Evolutionary conservation across 345 rosid species (phyloP), one percentile per base, ranked within the genome.

Genomic region (Salix arbutifolia): DNA sequence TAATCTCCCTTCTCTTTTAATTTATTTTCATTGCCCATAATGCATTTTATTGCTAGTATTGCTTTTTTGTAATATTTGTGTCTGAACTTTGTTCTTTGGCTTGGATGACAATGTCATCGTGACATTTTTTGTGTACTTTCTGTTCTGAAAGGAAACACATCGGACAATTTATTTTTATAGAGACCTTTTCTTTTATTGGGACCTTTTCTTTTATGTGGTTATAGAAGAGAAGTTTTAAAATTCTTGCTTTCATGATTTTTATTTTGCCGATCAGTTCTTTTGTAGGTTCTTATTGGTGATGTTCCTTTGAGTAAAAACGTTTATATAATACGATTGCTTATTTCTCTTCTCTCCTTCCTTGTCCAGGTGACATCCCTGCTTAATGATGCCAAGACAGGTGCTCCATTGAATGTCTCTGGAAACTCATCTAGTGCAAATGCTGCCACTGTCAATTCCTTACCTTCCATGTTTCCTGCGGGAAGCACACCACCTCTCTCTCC

Each of bases 401-500:
- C 80, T 80, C 91, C 98, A 76, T 83, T 96, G 84, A 93, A 88
- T 83, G 90, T 85, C 35, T 74, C 88, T 70, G 92, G 91, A 30
- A 93, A 81, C 79, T 86, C 90, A 42, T 89, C 93, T 74, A 77
- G 84, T 85, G 77, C 92, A 74, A 86, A 75, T 83, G 69, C 89
- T 81, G 80, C 87, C 56, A 38, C 90, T 3, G 84, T 86, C 84
- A 90, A 85, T 84, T 76, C 96, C 33, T 74, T 96, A 78, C 99
- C 99, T 19, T 96, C 99, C 58, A 88, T 96, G 91, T 96, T 96
- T 86, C 97, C 95, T 71, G 90, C 91, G 67, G 99, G 97, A 70
- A 92, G 96, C 79, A 90, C 97, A 31, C 99, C 99, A 77, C 98
- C 99, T 9, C 96, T 96, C 75, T 96, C 99, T 53, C 99, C 99